Conservation (phyloP, 257 asterid species). For the Eucommia ulmoides region DNA sequence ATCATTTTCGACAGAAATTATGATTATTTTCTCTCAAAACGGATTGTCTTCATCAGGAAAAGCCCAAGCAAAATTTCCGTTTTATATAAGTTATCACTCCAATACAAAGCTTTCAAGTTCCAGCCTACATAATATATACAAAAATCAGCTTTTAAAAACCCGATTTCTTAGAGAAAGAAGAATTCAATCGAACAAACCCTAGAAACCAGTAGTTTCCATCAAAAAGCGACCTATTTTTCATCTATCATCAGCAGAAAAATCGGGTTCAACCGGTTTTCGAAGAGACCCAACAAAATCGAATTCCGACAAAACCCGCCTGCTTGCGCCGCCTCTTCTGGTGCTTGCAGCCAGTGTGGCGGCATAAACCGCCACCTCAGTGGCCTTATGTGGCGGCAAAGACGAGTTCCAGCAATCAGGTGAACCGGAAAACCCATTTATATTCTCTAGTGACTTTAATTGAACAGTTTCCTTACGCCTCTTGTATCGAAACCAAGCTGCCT, state of each 20-base stretch:
- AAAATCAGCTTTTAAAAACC: too few relatives aligned
- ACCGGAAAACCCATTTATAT: neutral
- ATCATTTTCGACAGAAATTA: too few relatives aligned
- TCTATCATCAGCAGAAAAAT: slow-evolving; percentile 28
- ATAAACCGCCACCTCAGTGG: slow-evolving; percentile 19
- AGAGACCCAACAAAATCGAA: slow-evolving; percentile 20
- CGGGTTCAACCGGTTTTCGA: slow-evolving; percentile 56
- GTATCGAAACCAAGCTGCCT: slow-evolving; percentile 58
- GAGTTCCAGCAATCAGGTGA: slow-evolving; percentile 12
- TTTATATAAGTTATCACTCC: too few relatives aligned
- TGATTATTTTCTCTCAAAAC: too few relatives aligned
- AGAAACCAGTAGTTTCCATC: too few relatives aligned
- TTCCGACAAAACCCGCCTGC: slow-evolving; percentile 20
- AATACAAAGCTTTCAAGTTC: too few relatives aligned
- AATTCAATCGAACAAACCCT: too few relatives aligned
- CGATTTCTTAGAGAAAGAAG: too few relatives aligned
- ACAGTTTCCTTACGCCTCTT: slow-evolving; percentile 27
- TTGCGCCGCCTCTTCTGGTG: slow-evolving; percentile 17
- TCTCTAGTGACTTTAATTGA: slow-evolving; percentile 21
- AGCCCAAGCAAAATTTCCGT: too few relatives aligned
- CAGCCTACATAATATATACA: too few relatives aligned
- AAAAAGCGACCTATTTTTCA: too few relatives aligned
- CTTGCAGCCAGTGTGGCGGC: slow-evolving; percentile 30
- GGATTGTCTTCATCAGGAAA: too few relatives aligned
- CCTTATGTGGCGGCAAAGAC: slow-evolving; percentile 36